phyloP scores from a whole-genome alignment of 306 rosid genomes.

The Sophora flavescens region DNA sequence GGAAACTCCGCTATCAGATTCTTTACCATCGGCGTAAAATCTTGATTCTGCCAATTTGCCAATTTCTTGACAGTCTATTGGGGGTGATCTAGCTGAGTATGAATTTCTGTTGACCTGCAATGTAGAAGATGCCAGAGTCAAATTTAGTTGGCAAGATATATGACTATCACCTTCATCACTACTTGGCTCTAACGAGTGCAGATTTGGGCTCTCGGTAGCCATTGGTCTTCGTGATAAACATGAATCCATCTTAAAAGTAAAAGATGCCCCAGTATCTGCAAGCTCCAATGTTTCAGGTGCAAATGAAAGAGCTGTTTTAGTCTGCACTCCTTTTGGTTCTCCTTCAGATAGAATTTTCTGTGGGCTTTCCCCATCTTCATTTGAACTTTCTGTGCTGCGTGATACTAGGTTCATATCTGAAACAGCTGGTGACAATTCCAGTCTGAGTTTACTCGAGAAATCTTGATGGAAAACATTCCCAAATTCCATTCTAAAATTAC shows the following conservation, averaged over 20 bases:
- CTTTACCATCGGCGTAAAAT: constrained; percentile 54
- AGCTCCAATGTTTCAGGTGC: constrained; percentile 82
- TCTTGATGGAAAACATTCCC: constrained; percentile 85
- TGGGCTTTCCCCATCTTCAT: constrained; percentile 73
- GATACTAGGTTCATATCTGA: constrained; percentile 87
- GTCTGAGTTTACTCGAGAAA: constrained; percentile 79
- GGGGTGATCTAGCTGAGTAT: constrained; percentile 65
- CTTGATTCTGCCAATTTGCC: constrained; percentile 64
- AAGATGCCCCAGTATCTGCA: constrained; percentile 91
- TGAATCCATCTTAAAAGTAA: constrained; percentile 79
- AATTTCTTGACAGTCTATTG: constrained; percentile 61
- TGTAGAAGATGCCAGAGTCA: constrained; percentile 85
- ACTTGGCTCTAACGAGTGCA: constrained; percentile 70
- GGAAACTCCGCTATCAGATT: constrained; percentile 59
- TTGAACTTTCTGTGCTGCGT: constrained; percentile 89
- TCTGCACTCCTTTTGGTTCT: constrained; percentile 63
- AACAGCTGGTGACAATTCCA: constrained; percentile 84
- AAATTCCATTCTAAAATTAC: constrained; percentile 69
- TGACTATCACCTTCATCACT: constrained; percentile 85
- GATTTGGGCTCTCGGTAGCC: constrained; percentile 56
- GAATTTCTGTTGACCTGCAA: constrained; percentile 60
- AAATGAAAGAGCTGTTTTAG: constrained; percentile 61
- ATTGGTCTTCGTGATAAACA: constrained; percentile 59
- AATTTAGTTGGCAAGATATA: constrained; percentile 87
- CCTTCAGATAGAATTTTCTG: constrained; percentile 66